These are phyloP conservation scores for Lecanicillium sp. DNA, from an alignment of 2,329 filamentous ascomycete genomes.

Conservation along the genomic window DNA sequence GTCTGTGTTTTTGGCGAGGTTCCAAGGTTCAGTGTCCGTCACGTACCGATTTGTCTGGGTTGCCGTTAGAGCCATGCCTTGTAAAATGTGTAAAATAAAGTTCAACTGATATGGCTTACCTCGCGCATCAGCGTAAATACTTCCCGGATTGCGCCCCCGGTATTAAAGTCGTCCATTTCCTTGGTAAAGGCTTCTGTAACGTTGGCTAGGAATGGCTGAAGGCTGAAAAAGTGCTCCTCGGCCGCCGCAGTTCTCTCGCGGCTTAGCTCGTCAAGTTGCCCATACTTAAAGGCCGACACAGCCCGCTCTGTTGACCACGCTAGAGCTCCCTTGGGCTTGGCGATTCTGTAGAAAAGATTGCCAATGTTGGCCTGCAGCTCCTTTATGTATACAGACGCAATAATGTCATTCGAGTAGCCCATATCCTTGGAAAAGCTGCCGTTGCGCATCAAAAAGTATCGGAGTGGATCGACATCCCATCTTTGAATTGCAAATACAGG, in stretches of 20 bases:
- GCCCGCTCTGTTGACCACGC: slow-evolving; percentile 57
- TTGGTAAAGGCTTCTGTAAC: slow-evolving; percentile 24
- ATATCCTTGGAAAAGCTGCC: slow-evolving; percentile 71
- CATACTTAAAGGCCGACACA: slow-evolving; percentile 29
- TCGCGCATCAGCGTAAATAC: slow-evolving; percentile 55
- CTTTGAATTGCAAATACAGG: slow-evolving; percentile 85
- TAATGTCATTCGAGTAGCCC: slow-evolving; percentile 72
- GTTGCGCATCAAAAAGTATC: slow-evolving; percentile 79
- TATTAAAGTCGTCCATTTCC: slow-evolving; percentile 56
- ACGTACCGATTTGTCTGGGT: slow-evolving; percentile 42
- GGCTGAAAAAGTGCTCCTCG: slow-evolving; percentile 15
- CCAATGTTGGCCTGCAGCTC: slow-evolving; percentile 69
- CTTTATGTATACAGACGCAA: slow-evolving; percentile 72
- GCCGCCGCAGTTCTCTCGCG: neutral
- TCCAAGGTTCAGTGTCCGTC: slow-evolving; percentile 61
- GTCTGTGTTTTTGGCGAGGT: slow-evolving; percentile 31
- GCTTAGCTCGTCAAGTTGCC: slow-evolving; percentile 14
- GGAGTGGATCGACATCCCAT: slow-evolving; percentile 79
- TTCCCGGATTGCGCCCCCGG: slow-evolving; percentile 54
- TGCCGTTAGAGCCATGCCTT: too few relatives aligned
- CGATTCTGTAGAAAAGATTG: slow-evolving; percentile 68
- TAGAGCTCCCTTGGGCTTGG: slow-evolving; percentile 44
- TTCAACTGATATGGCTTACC: slow-evolving; percentile 29
- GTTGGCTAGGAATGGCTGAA: slow-evolving; percentile 15
- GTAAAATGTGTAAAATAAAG: slow-evolving; percentile 9